Conservation (phyloP, 2,329 filamentous ascomycete genomes). For the Claviceps sorghi region DNA sequence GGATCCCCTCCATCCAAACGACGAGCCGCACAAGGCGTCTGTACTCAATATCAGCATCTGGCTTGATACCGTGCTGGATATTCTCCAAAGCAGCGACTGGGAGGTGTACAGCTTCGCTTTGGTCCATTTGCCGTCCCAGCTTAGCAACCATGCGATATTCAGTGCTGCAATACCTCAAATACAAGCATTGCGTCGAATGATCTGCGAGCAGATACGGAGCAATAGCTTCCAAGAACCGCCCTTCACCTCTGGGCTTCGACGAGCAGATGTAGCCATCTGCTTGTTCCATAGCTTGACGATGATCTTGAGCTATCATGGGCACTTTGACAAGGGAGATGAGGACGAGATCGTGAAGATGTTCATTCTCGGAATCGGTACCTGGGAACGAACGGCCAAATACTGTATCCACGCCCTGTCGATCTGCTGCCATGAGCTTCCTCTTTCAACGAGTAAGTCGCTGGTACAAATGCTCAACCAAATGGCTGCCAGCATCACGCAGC, state of each 20-base stretch:
- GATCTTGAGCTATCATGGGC: slow-evolving; percentile 76
- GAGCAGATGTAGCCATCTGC: slow-evolving; percentile 77
- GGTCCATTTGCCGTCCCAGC: slow-evolving; percentile 70
- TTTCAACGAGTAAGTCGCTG: slow-evolving; percentile 72
- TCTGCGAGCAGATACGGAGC: slow-evolving; percentile 72
- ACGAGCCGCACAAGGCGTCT: slow-evolving; percentile 18
- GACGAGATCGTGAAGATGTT: slow-evolving; percentile 83
- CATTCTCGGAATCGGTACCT: slow-evolving; percentile 66
- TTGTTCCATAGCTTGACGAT: slow-evolving; percentile 77
- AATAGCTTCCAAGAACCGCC: slow-evolving; percentile 74
- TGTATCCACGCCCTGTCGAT: slow-evolving; percentile 93
- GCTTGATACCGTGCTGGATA: slow-evolving; percentile 61
- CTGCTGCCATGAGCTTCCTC: slow-evolving; percentile 85
- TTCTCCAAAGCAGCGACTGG: slow-evolving; percentile 71
- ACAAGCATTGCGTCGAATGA: slow-evolving; percentile 54
- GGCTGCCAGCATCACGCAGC: slow-evolving; percentile 90
- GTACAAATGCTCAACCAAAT: slow-evolving; percentile 82
- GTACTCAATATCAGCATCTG: slow-evolving; percentile 50
- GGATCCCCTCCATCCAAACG: slow-evolving; percentile 11
- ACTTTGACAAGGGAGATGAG: slow-evolving; percentile 71
- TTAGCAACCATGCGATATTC: slow-evolving; percentile 83
- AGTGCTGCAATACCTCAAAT: slow-evolving; percentile 59
- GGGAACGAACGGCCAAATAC: slow-evolving; percentile 75
- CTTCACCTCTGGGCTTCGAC: slow-evolving; percentile 60
- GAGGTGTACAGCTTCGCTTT: slow-evolving; percentile 85